Base-by-base conservation (phyloP, 129 eudicot species). In the Arctium minus region DNA sequence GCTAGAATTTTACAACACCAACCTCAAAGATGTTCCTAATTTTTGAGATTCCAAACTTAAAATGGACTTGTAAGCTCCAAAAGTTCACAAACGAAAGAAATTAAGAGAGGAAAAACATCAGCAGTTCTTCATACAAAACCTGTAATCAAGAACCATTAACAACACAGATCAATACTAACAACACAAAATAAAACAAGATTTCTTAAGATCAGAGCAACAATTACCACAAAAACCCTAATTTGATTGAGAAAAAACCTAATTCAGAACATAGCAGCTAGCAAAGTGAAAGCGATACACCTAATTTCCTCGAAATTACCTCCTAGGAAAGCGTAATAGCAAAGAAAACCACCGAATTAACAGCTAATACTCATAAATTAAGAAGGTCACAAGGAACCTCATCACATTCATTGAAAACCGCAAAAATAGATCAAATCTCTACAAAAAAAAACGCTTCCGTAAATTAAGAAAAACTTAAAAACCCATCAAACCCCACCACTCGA, bases 221-320 rank as follows among this genome's bases (percentile, higher is more conserved):
- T 60, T 32, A 62, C 37, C 50, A 72, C 37, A 22, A 78, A 83
- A 83, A 40, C 30, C 86, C 86, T 71, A 84, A 83, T 30, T 83
- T 70, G 62, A 83, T 76, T 70, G 17, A 15, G n/a, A 10, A 3
- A 83, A 76, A 50, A 60, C 12, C 82, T 77, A 70, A 60, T 62
- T 62, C 56, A 32, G n/a, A 53, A 38, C 60, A 27, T 9, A 72
- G 40, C 15, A 77, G 40, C 38, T 60, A 31, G 33, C 77, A 15
- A 72, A 67, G 78, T 6, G 5, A 32, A 37, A 18, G 27, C 39
- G 33, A 60, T 39, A 37, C 39, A 71, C 78, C 67, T 27, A 60
- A 38, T 77, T 83, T 50, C 72, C 42, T 4, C 29, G n/a, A 82
- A 82, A 67, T 76, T 69, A 68, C 53, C 62, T 46, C 81, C 29